A percentile compares a stretch with the other conserved stretches of the same genome.
These are phyloP conservation scores for Penicillium waksmanii DNA, from an alignment of 495 filamentous ascomycete genomes.

Conservation along the genomic window DNA sequence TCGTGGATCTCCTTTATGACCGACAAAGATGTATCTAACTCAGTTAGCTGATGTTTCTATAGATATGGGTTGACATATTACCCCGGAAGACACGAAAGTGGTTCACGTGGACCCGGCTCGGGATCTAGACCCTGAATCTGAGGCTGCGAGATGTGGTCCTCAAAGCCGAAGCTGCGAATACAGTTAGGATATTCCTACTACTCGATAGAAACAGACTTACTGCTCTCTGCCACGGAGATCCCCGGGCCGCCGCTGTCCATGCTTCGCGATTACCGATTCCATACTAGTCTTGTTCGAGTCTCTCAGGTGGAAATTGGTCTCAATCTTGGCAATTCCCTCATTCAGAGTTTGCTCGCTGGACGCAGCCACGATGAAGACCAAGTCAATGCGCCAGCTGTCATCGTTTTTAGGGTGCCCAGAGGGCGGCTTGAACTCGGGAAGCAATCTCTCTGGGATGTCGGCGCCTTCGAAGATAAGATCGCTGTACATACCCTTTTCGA, in stretches of 20 bases:
- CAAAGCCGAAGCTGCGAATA: conserved; percentile 34
- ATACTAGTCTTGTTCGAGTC: conserved; percentile 12
- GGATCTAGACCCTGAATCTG: conserved; percentile 32
- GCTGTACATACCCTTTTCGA: conserved; percentile 17
- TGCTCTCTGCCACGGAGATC: conserved; percentile 19
- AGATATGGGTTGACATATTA: conserved; percentile 10
- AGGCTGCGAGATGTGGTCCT: conserved; percentile 38
- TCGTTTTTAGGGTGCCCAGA: conserved; percentile 3
- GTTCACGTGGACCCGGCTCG: conserved; percentile 17
- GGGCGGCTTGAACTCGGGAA: conserved; percentile 17
- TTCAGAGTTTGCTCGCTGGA: conserved; percentile 3
- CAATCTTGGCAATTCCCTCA: conserved; percentile 6
- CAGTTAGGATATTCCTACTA: background rate
- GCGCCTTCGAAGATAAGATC: conserved; percentile 18
- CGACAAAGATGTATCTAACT: conserved; percentile 19
- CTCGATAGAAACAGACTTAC: conserved; percentile 8
- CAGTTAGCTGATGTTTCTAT: background rate
- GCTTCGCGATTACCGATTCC: conserved; percentile 8
- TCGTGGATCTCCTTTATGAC: conserved; percentile 17
- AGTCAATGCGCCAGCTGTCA: conserved; percentile 20
- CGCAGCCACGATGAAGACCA: conserved; percentile 20
- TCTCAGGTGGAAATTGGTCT: conserved; percentile 13
- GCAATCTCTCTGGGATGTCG: conserved; percentile 8
- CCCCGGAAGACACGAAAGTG: conserved; percentile 24
- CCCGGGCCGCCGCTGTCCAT: conserved; percentile 10